Evolutionary conservation across 106 monocot genomes (phyloP), one percentile per base, ranked within the genome.

Genomic region (Dactylorhiza incarnata): DNA sequence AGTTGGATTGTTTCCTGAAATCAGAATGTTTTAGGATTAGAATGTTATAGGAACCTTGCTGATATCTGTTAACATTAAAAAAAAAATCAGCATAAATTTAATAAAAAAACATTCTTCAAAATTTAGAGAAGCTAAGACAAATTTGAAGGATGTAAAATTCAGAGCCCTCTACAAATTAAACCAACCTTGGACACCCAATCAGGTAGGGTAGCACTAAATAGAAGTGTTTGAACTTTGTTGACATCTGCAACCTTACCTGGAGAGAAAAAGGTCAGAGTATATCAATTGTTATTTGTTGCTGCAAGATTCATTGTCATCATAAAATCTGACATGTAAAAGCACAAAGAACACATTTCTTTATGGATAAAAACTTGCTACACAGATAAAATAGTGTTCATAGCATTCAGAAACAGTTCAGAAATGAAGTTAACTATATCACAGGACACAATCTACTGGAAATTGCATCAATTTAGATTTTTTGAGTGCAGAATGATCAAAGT

Each of bases 201-300:
- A 49, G 97, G 97, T 17, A 99, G 56, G 48, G 97, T 99, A 24
- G 97, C 97, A 84, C 97, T 99, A 70, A 99, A 99, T 13, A 99
- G 89, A 67, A 99, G 97, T 17, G 97, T 99, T 65, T 99, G 97
- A 48, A 99, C 94, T 88, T 99, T 89, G 75, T 68, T 89, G 3
- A 83, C 84, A 85, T 99, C 94, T 26, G 82, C 89, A 65, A 99
- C 97, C 55, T 99, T 94, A 0, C 89, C 97, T 99, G 72, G 6
- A 83, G 78, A 71, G 29, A n/a, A 19, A 68, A 37, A 37, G 3
- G 3, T 0, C 3, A 2, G 3, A 37, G 37, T 37, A 37, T 37
- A 54, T 16, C 54, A 9, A 8, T 62, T 62, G 22, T n/a, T n/a
- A n/a, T n/a, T n/a, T n/a, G n/a, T 24, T 0, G 20, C 22, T 9